Conservation (phyloP, 495 filamentous ascomycete genomes). For the Trichoderma erinaceum region DNA sequence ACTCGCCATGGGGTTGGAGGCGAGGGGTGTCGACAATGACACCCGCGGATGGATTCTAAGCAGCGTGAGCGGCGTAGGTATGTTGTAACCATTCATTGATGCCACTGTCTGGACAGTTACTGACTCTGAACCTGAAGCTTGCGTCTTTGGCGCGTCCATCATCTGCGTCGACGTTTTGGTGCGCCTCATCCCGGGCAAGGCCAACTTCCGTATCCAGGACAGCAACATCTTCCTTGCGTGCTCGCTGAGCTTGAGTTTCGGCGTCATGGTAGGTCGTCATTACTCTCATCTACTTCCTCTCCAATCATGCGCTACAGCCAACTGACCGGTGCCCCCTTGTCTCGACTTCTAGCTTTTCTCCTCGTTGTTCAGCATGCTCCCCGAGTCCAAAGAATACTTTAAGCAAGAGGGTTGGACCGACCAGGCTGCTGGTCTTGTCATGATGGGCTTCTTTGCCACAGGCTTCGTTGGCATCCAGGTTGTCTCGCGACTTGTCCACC, state of each 20-base stretch:
- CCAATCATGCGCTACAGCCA: conserved; percentile 17
- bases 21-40: conserved; percentile 61
- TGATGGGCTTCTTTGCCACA: conserved; percentile 71
- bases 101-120: neutral
- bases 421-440: conserved; percentile 58
- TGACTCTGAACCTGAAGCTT: conserved; percentile 48
- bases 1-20: conserved; percentile 28
- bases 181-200: conserved; percentile 61
- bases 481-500: conserved; percentile 73
- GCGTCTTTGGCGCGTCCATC: conserved; percentile 71
- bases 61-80: conserved; percentile 71
- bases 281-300: conserved; percentile 13
- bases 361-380: conserved; percentile 89
- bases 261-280: conserved; percentile 74
- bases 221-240: conserved; percentile 81
- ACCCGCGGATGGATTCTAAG: conserved; percentile 91
- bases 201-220: conserved; percentile 79
- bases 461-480: conserved; percentile 82
- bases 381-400: conserved; percentile 72
- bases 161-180: conserved; percentile 81
- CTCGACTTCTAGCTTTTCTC: conserved; percentile 69
- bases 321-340: conserved; percentile 19
- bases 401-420: conserved; percentile 58
- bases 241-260: conserved; percentile 87
- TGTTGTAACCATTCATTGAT: conserved; percentile 21